Conservation (phyloP, 352 stramenopile species). For the Pythium rishiriense region DNA sequence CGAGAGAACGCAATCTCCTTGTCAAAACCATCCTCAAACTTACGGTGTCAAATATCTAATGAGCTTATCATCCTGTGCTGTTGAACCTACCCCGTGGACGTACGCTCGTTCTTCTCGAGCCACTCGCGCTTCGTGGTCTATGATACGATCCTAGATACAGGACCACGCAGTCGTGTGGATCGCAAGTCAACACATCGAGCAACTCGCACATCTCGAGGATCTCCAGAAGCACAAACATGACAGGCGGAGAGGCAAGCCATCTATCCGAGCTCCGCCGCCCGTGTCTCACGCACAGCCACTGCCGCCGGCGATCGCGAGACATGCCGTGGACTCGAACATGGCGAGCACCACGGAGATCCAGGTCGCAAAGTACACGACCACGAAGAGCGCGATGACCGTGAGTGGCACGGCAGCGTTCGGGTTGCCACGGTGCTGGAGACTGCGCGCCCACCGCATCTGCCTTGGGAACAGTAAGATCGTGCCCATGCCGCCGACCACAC, state of each 20-base stretch:
- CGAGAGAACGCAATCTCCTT: no score
- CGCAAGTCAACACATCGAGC: not conserved
- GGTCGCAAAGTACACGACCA: conserved; percentile 4
- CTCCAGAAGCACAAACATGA: not conserved
- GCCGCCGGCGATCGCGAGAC: conserved; percentile 20
- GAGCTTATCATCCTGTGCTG: no score
- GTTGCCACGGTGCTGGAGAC: conserved; percentile 9
- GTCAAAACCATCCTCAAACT: not conserved
- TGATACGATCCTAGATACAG: no score
- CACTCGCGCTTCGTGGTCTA: not conserved
- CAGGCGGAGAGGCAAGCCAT: no score
- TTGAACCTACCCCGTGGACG: not conserved
- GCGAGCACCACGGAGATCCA: conserved; percentile 7
- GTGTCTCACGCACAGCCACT: no score
- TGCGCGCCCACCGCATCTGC: conserved; percentile 13
- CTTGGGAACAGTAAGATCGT: conserved; percentile 11
- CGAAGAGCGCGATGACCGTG: conserved; percentile 8
- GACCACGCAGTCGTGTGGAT: not conserved
- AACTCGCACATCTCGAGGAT: conserved; percentile 5
- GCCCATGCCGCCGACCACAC: conserved; percentile 4
- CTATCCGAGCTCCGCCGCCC: no score
- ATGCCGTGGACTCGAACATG: conserved; percentile 9
- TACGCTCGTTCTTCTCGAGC: not conserved
- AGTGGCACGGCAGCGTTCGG: conserved; percentile 18
- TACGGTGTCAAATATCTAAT: not conserved